Base-by-base conservation (phyloP, 495 filamentous ascomycete genomes). In the Lepidopterella palustris region DNA sequence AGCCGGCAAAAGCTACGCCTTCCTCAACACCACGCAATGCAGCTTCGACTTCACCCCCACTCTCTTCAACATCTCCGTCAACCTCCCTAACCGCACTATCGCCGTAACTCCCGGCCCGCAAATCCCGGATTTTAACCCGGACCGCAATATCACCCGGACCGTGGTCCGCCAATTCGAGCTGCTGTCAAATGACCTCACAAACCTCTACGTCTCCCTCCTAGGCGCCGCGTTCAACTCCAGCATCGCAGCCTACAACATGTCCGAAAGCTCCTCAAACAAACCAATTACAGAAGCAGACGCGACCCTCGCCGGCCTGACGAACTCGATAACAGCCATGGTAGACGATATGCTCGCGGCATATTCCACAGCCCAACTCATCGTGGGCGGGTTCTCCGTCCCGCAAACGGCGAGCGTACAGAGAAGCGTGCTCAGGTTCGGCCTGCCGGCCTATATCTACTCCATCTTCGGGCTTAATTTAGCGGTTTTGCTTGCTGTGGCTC, bases 271-370 rank as follows among this genome's bases (percentile, higher is more conserved):
- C 10, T 57, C 40, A 6, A 42, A 28, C 0, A 54, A 29, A 5
- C 51, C 64, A 5, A 27, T 53, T 39, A 57, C 62, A 3, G 59
- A 65, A 24, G 32, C 31, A 1, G 64, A 70, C n/a, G 62, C 67
- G 13, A 65, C 63, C 0, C 58, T 74, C 32, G 63, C 55, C 4
- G 73, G 69, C 26, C 47, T 77, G 5, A 62, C 59, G n/a, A 70
- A 76, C 20, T 64, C 69, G 2, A 27, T 76, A 18, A 60, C 50
- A 0, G 69, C 72, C 0, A 65, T 74, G 53, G 45, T 68, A 4
- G 74, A 77, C 53, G 69, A 75, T 27, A 72, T 68, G 32, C 61
- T 76, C 2, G 57, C 68, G 15, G 67, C 58, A 0, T 74, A 70
- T 45, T 61, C 68, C 8, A 62, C 54, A 5, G 73, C 72, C 1